phyloP scores from a whole-genome alignment of 768 basidiomycete species.

The Baorangia bicolor region DNA sequence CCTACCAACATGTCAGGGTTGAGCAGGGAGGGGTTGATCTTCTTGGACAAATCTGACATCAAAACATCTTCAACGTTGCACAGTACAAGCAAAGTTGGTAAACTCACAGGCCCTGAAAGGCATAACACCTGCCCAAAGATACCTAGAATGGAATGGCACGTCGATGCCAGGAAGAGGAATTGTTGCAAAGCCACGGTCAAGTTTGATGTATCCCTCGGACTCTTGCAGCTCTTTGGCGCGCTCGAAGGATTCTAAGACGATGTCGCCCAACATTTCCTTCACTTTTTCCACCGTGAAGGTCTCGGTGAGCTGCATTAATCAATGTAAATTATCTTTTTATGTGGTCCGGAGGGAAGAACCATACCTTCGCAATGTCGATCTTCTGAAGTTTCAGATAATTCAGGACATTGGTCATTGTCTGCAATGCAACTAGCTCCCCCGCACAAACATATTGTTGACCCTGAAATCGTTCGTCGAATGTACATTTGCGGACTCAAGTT shows the following conservation, averaged over 20 bases:
- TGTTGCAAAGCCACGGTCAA: conserved; percentile 96
- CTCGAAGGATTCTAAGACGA: conserved; percentile 78
- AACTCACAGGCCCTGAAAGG: conserved; percentile 92
- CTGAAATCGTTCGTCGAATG: conserved; percentile 38
- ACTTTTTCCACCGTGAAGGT: conserved; percentile 89
- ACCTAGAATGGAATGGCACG: conserved; percentile 99
- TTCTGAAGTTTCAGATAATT: conserved; percentile 97
- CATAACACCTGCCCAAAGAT: conserved; percentile 98
- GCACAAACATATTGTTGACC: conserved; percentile 99
- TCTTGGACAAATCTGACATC: conserved; percentile 85
- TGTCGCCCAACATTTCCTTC: conserved; percentile 93
- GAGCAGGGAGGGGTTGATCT: conserved; percentile 88
- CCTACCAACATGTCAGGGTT: conserved; percentile 94
- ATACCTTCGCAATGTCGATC: conserved; percentile 87
- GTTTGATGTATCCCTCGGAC: conserved; percentile 83
- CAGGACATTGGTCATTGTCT: conserved; percentile 92
- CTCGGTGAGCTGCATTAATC: conserved; percentile 68
- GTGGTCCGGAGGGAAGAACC: background rate
- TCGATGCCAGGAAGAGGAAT: conserved; percentile 96
- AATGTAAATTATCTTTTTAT: background rate
- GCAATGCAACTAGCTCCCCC: conserved; percentile 90
- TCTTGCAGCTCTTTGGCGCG: conserved; percentile 77
- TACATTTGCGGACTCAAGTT: background rate
- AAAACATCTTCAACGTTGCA: background rate
- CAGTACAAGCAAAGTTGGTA: background rate